Conservation (phyloP, 371 early-diverging fungal genomes). For the Syncephalastrum racemosum region DNA sequence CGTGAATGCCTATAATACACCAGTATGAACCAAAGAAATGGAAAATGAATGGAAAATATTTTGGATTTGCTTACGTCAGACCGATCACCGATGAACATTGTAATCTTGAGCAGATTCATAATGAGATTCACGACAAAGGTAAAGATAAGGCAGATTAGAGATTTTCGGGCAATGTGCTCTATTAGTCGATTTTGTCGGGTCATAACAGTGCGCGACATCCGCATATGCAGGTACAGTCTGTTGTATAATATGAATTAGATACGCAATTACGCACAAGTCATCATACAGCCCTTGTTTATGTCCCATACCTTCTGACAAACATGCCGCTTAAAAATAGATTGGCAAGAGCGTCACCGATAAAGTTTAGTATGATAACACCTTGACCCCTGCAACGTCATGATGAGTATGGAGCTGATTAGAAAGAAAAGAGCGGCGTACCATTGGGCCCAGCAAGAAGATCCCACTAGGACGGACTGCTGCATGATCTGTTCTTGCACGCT, state of each 20-base stretch:
- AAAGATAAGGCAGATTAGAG: conserved; percentile 38
- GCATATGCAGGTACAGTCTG: conserved; percentile 42
- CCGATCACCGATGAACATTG: conserved; percentile 31
- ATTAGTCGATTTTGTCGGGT: conserved; percentile 37
- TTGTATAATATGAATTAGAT: too few relatives aligned
- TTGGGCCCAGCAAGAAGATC: conserved; percentile 42
- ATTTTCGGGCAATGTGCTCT: conserved; percentile 40
- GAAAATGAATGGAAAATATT: too few relatives aligned
- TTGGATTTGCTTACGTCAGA: conserved; percentile 35
- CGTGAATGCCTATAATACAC: conserved; percentile 35
- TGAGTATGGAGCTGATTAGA: not conserved
- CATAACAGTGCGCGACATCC: conserved; percentile 18
- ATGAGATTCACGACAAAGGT: conserved; percentile 45
- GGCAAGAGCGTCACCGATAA: conserved; percentile 43
- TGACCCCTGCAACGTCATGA: conserved; percentile 25
- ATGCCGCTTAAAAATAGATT: conserved; percentile 50
- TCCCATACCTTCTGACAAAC: conserved; percentile 39
- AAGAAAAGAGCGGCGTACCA: conserved; percentile 25
- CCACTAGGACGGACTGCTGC: conserved; percentile 8
- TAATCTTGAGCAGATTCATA: conserved; percentile 50
- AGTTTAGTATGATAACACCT: conserved; percentile 46
- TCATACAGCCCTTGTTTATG: not conserved
- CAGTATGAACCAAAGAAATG: not conserved
- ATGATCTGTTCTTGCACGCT: conserved; percentile 20
- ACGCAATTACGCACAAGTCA: not conserved